Evolutionary conservation across 257 asterid species (phyloP).

Genomic region (Solanum virginianum): DNA sequence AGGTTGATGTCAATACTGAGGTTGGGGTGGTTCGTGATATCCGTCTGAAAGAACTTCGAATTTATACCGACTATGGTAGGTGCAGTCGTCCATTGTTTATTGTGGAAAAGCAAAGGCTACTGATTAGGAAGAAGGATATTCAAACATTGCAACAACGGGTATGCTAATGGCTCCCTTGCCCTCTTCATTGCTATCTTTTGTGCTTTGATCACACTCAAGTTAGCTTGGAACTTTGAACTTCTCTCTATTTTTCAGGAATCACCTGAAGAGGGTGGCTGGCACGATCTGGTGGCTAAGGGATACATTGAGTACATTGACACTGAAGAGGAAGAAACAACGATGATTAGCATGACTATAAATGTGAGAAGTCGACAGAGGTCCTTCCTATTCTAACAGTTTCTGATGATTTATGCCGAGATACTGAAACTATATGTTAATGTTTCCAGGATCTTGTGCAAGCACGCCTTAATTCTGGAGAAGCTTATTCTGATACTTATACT

Average conservation of each 20-base stretch:
- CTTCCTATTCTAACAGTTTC: neutral
- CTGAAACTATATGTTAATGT: conserved; percentile 11
- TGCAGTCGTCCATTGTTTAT: conserved; percentile 98
- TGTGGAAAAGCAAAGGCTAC: conserved; percentile 87
- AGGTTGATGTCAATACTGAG: conserved; percentile 98
- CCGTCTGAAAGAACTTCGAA: conserved; percentile 83
- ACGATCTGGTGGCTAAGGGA: conserved; percentile 76
- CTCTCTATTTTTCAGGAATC: conserved; percentile 41
- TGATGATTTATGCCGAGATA: neutral
- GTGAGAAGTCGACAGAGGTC: conserved; percentile 25
- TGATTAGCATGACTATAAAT: conserved; percentile 95
- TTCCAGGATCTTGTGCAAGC: conserved; percentile 74
- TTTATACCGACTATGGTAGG: conserved; percentile 95
- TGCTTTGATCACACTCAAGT: neutral
- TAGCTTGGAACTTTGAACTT: neutral
- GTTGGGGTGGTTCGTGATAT: conserved; percentile 97
- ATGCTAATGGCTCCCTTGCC: conserved; percentile 6
- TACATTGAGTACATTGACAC: conserved; percentile 86
- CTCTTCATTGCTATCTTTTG: neutral
- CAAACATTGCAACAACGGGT: conserved; percentile 85
- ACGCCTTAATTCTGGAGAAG: conserved; percentile 61
- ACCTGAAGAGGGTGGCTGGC: conserved; percentile 95
- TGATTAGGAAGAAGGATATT: conserved; percentile 76
- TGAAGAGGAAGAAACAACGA: conserved; percentile 96
- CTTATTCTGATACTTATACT: conserved; percentile 83